These are phyloP conservation scores for Colletotrichum liriopes DNA, from an alignment of 2,329 filamentous ascomycete species.

Conservation along the genomic window DNA sequence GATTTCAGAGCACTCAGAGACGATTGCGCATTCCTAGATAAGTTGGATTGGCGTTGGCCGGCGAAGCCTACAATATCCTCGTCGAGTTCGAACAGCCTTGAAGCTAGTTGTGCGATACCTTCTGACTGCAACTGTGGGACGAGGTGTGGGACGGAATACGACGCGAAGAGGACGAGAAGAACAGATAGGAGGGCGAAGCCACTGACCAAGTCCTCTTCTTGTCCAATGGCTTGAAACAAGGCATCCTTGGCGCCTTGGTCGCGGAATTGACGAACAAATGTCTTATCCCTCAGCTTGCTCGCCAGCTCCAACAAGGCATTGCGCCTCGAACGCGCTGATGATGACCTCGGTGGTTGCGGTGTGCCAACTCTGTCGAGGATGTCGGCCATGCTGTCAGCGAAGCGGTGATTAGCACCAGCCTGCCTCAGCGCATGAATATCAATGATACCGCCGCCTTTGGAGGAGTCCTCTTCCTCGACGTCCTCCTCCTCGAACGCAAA, in stretches of 20 bases:
- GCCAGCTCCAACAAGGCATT: slow-evolving; percentile 73
- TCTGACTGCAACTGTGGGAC: slow-evolving; percentile 71
- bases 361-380: slow-evolving; percentile 72
- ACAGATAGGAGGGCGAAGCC: slow-evolving; percentile 76
- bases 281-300: slow-evolving; percentile 72
- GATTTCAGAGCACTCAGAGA: slow-evolving; percentile 70
- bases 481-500: slow-evolving; percentile 61
- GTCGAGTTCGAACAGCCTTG: slow-evolving; percentile 66
- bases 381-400: slow-evolving; percentile 77
- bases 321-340: slow-evolving; percentile 67
- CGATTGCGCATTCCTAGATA: slow-evolving; percentile 76
- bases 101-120: slow-evolving; percentile 69
- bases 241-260: slow-evolving; percentile 81
- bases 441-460: slow-evolving; percentile 67
- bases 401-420: slow-evolving; percentile 77
- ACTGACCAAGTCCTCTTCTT: slow-evolving; percentile 72
- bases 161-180: slow-evolving; percentile 74
- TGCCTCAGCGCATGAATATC: slow-evolving; percentile 78
- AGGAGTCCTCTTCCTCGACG: slow-evolving; percentile 56
- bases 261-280: slow-evolving; percentile 79
- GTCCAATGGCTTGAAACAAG: slow-evolving; percentile 74
- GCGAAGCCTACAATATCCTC: slow-evolving; percentile 74
- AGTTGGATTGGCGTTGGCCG: slow-evolving; percentile 76
- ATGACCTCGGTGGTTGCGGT: slow-evolving; percentile 61
- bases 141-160: slow-evolving; percentile 73